Evolutionary conservation across 2,329 filamentous ascomycete genomes (phyloP).

Genomic region (Botrytis fragariae): DNA sequence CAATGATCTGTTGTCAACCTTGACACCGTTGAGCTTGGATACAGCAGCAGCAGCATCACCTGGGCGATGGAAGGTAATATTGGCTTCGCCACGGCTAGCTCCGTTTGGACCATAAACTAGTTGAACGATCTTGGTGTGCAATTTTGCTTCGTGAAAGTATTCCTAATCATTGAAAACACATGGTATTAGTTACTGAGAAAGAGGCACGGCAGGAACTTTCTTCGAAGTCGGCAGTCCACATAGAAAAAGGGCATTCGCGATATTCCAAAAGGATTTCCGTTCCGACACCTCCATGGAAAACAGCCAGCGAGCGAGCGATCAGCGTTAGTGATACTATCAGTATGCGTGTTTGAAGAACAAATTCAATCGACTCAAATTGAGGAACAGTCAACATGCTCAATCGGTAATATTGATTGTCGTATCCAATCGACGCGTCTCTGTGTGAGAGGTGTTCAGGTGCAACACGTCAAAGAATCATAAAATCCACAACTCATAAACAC

Average conservation of each 20-base stretch:
- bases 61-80: slow-evolving; percentile 77
- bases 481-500: neutral
- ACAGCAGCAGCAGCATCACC: slow-evolving; percentile 84
- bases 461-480: neutral
- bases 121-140: slow-evolving; percentile 49
- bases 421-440: neutral
- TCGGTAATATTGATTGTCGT: neutral
- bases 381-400: neutral
- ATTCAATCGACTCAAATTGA: neutral
- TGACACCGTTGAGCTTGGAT: slow-evolving; percentile 78
- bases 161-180: slow-evolving; percentile 68
- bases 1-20: slow-evolving; percentile 87
- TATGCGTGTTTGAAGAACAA: neutral
- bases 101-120: slow-evolving; percentile 92
- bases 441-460: neutral
- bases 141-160: slow-evolving; percentile 75
- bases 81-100: slow-evolving; percentile 86
- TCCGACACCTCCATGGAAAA: slow-evolving; percentile 29
- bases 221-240: slow-evolving; percentile 34
- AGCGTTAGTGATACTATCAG: slow-evolving; percentile 44
- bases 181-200: slow-evolving; percentile 63
- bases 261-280: slow-evolving; percentile 3
- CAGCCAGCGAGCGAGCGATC: slow-evolving; percentile 61
- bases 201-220: slow-evolving; percentile 35
- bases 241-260: slow-evolving; percentile 31